phyloP scores from a whole-genome alignment of 352 stramenopile species.

The Phytopythium litorale region DNA sequence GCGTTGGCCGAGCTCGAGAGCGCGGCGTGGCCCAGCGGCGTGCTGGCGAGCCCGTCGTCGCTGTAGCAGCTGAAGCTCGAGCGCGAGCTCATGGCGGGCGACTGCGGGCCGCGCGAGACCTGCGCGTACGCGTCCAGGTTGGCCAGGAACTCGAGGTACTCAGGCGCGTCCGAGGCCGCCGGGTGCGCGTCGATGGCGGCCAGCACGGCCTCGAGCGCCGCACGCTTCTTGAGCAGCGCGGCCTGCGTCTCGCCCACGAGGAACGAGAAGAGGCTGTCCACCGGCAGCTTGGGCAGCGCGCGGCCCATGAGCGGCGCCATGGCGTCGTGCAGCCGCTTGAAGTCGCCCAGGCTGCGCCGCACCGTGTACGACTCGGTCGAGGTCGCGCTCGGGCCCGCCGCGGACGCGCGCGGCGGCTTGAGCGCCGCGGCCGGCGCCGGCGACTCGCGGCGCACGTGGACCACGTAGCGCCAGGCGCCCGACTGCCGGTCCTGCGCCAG shows the following conservation, averaged over 20 bases:
- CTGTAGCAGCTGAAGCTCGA: conserved; percentile 6
- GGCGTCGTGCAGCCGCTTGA: conserved; percentile 58
- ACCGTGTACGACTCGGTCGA: conserved; percentile 37
- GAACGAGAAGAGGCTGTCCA: conserved; percentile 58
- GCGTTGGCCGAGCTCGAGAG: conserved; percentile 29
- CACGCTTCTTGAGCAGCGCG: conserved; percentile 58
- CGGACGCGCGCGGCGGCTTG: conserved; percentile 2
- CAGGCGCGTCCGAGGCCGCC: conserved; percentile 41
- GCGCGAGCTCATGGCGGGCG: conserved; percentile 21
- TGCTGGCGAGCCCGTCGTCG: conserved; percentile 1
- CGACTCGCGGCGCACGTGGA: conserved; percentile 39
- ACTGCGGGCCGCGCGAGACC: conserved; percentile 18
- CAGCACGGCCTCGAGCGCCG: conserved; percentile 57
- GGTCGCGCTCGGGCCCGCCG: too few relatives aligned
- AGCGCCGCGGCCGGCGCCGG: conserved; percentile 25
- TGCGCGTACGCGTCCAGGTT: conserved; percentile 56
- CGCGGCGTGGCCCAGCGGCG: conserved; percentile 7
- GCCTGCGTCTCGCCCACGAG: conserved; percentile 67
- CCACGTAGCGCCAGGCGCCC: conserved; percentile 60
- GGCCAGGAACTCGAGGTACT: conserved; percentile 67
- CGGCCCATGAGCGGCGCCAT: conserved; percentile 39
- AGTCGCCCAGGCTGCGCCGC: conserved; percentile 62
- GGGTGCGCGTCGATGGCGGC: conserved; percentile 57
- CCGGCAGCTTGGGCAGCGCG: conserved; percentile 44
- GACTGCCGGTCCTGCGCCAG: conserved; percentile 57